phyloP scores from a whole-genome alignment of 1,139 yeast genomes.

The Pichia sp. region DNA sequence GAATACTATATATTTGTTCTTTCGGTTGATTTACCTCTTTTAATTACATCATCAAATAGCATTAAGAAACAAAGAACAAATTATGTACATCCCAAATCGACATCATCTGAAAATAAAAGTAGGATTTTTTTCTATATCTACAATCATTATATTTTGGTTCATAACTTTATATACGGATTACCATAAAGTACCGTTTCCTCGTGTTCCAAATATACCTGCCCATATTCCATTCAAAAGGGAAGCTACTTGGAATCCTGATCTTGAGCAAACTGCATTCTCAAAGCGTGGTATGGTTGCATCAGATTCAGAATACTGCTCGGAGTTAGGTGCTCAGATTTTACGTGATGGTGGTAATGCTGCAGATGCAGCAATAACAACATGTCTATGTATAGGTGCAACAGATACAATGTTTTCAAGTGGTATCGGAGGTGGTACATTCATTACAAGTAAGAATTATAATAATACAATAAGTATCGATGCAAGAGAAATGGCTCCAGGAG shows the following conservation, averaged over 20 bases:
- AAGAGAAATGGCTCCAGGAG: constrained; percentile 77
- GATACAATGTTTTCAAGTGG: constrained; percentile 79
- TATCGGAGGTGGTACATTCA: constrained; percentile 88
- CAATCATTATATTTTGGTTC: neutral
- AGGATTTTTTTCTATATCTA: too few species aligned
- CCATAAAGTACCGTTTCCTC: constrained; percentile 13
- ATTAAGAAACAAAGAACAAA: too few species aligned
- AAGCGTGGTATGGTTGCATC: constrained; percentile 64
- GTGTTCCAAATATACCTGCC: constrained; percentile 23
- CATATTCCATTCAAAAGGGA: constrained; percentile 25
- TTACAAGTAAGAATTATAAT: constrained; percentile 36
- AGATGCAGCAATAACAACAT: constrained; percentile 87
- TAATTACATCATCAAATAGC: neutral
- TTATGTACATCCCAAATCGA: neutral
- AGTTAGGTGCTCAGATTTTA: constrained; percentile 58
- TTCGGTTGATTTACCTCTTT: neutral
- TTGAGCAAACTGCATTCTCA: constrained; percentile 33
- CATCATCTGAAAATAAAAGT: neutral
- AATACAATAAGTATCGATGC: constrained; percentile 70
- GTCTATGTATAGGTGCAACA: constrained; percentile 79
- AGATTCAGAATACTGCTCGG: constrained; percentile 68
- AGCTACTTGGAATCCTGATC: constrained; percentile 36
- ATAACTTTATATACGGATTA: neutral
- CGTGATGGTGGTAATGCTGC: constrained; percentile 70
- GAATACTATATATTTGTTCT: too few species aligned